phyloP scores from a whole-genome alignment of 2,329 filamentous ascomycete species.

The Lachnellula subtilissima region DNA sequence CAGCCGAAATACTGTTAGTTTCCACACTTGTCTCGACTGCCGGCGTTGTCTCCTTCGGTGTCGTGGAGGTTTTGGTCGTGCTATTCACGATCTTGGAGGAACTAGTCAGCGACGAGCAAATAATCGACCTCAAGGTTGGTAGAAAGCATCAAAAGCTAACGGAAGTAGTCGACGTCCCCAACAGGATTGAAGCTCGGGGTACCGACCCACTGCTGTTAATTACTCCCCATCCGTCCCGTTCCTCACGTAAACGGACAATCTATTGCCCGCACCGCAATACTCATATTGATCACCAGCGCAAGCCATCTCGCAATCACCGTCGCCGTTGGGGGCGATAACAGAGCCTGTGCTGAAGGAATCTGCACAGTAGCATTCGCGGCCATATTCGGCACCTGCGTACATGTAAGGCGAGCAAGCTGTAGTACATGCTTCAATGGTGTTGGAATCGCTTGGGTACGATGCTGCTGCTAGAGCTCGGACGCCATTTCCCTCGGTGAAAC shows the following conservation, averaged over 20 bases:
- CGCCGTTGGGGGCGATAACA: neutral
- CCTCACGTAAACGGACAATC: constrained; percentile 23
- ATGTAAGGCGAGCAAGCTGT: constrained; percentile 28
- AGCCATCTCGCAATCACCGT: constrained; percentile 19
- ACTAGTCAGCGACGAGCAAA: neutral
- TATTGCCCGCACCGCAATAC: constrained; percentile 31
- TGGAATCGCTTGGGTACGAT: constrained; percentile 9
- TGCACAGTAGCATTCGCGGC: constrained; percentile 32
- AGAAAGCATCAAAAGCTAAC: no score
- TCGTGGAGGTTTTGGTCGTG: neutral
- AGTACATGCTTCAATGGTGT: constrained; percentile 16
- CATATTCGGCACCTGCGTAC: constrained; percentile 38
- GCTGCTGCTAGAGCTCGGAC: constrained; percentile 12
- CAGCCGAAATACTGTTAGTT: constrained; percentile 12
- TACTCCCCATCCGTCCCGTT: constrained; percentile 3
- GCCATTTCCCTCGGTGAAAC: constrained; percentile 18
- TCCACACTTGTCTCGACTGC: neutral
- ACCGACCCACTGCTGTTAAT: neutral
- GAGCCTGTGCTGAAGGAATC: constrained; percentile 20
- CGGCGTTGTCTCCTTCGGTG: neutral
- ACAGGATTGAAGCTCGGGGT: neutral
- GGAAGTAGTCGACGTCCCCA: no score
- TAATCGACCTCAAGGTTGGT: neutral
- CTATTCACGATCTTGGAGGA: neutral
- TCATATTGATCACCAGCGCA: constrained; percentile 27